Evolutionary conservation across 257 asterid species (phyloP), one percentile per base, ranked within the genome.

Genomic region (Jacaranda mimosifolia): DNA sequence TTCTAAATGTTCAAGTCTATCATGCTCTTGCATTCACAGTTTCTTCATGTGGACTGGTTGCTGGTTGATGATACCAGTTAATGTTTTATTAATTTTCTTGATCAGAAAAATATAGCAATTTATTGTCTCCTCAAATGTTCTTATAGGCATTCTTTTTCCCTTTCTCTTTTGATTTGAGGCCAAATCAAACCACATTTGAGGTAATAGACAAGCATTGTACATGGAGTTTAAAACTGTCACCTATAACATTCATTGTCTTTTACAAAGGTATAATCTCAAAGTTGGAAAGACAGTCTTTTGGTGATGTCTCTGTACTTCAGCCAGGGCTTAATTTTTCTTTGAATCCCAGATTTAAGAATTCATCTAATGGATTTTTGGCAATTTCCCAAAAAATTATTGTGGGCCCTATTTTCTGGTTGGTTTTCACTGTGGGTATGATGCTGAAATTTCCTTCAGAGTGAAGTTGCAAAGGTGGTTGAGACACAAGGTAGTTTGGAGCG

Each of bases 391-490:
- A 64, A 55, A 52, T 67, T 49, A 60, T 32, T 42, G 6, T 57
- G 43, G 42, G 6, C 68, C 63, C 19, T 68, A 10, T 59, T 58
- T 40, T 66, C 49, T 53, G 36, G 55, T 66, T 80, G 72, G 48
- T 69, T 72, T 48, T 62, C 43, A 43, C 36, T 19, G 58, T 66
- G 70, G 70, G 10, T 64, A 14, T 63, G 35, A 48, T 58, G 43
- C 66, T 78, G 75, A 66, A 53, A 72, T 74, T 82, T 70, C 75
- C 15, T 7, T 70, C 86, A 91, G 98, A 90, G 91, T 75, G 97
- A 95, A 85, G 98, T 96, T 76, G 97, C 98, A 45, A 93, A 94
- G 78, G 97, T 93, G 74, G 97, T 91, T 72, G 97, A 88, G 79
- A 90, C 94, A 58, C 98, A 95, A 82, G 87, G 88, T 68, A 86